Evolutionary conservation across 2,329 filamentous ascomycete species (phyloP).

Genomic region (Cladosporium oxysporum): DNA sequence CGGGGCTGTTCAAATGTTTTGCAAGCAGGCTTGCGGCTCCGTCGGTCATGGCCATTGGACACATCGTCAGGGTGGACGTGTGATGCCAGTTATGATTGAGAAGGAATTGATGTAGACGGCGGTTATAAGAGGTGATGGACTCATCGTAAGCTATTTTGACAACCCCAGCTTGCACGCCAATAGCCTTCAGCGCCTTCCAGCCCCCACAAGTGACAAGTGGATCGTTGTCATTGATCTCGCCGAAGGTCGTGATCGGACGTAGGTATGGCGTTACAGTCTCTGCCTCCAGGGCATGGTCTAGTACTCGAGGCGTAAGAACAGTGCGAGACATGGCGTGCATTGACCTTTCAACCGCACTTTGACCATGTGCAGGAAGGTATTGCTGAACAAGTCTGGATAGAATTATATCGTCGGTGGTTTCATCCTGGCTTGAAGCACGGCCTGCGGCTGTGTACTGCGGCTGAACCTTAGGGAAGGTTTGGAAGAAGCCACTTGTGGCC

Average conservation of each 20-base stretch:
- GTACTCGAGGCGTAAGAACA: background rate
- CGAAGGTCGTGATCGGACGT: background rate
- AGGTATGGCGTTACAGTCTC: background rate
- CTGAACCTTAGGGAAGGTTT: background rate
- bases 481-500: background rate
- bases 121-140: constrained; percentile 40
- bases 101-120: constrained; percentile 61
- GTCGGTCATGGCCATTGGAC: constrained; percentile 67
- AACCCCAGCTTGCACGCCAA: background rate
- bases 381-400: background rate
- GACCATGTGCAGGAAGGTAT: background rate
- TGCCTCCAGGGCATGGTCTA: background rate
- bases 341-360: constrained; percentile 24
- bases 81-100: constrained; percentile 60
- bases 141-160: background rate
- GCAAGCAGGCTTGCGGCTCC: constrained; percentile 58
- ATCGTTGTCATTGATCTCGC: background rate
- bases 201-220: background rate
- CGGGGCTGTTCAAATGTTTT: constrained; percentile 42
- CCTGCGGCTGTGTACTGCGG: background rate
- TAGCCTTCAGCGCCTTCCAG: background rate
- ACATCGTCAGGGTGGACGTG: constrained; percentile 62
- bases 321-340: background rate
- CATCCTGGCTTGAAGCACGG: background rate
- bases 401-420: background rate